Base-by-base conservation (phyloP, 257 asterid genomes). In the Marsdenia floribunda region DNA sequence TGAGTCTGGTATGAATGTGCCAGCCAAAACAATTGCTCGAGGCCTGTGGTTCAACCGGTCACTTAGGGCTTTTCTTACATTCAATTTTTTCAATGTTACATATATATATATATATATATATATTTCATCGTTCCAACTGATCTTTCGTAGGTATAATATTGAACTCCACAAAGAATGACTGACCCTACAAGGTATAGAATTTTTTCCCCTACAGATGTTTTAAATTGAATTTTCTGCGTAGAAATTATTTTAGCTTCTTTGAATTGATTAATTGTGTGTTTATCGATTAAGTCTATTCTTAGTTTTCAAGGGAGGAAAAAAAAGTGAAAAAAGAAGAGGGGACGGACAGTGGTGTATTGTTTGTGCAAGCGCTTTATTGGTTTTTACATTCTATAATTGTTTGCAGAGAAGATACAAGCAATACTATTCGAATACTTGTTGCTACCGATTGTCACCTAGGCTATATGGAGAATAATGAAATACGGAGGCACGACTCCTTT, bases 391-490 rank as follows among this genome's bases (percentile, higher is more conserved):
- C 67, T 5, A 12, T 18, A 29, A 29, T 15, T 76, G 33, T 71
- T 21, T 74, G 47, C 85, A 92, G 96, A 86, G 95, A 87, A 42
- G 96, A 86, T 75, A 80, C 58, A 5, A 81, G 83, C 50, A 52
- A 86, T 78, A 83, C 90, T 78, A 88, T 92, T 72, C 92, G 96
- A 61, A 57, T 94, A 81, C 87, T 94, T 71, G 91, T 94, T 29
- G 99, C 99, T 61, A 94, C 97, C 0, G 99, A 94, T 83, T 94
- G 99, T 80, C 99, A 94, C 85, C 91, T 94, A 65, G 99, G 99
- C 59, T 94, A 94, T 76, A 90, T 94, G 97, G 99, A 94, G 89
- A 94, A 89, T 90, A 97, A 94, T 83, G 99, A 94, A 83, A 80
- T 92, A 63, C 96, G 99, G 42, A 83, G 99, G 84, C 96, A 94